Evolutionary conservation across 208 protist species (phyloP).

Genomic region (Acanthamoeba castellanii): DNA sequence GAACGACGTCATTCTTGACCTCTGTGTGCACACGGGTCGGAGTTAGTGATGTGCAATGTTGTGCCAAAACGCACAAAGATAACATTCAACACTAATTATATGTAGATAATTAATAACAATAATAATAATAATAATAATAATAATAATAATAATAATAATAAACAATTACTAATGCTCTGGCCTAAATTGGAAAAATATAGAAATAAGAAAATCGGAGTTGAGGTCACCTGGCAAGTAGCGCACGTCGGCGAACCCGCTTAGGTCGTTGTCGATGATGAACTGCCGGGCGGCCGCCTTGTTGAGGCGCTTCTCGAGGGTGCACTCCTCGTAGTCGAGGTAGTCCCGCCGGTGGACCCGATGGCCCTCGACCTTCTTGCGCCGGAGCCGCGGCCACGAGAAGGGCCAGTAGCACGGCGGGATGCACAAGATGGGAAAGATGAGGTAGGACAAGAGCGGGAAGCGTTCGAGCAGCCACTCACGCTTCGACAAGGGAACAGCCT

Average conservation of each 20-base stretch:
- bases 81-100: too few species aligned
- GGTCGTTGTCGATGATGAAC: background rate
- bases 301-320: background rate
- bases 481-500: too few species aligned
- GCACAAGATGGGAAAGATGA: background rate
- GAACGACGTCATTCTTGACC: background rate
- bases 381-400: background rate
- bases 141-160: too few species aligned
- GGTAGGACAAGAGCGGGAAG: background rate
- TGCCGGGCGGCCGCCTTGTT: background rate
- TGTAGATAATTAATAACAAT: background rate
- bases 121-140: background rate
- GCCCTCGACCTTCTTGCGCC: background rate
- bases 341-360: background rate
- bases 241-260: background rate
- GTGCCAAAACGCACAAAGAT: too few species aligned
- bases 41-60: background rate
- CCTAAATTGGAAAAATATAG: too few species aligned
- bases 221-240: background rate
- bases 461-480: background rate
- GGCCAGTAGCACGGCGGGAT: constrained; percentile 16
- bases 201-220: too few species aligned
- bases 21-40: background rate
- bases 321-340: constrained; percentile 28
- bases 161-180: too few species aligned